Conservation (phyloP, 1,139 yeast species). For the Yamadazyma oceani region DNA sequence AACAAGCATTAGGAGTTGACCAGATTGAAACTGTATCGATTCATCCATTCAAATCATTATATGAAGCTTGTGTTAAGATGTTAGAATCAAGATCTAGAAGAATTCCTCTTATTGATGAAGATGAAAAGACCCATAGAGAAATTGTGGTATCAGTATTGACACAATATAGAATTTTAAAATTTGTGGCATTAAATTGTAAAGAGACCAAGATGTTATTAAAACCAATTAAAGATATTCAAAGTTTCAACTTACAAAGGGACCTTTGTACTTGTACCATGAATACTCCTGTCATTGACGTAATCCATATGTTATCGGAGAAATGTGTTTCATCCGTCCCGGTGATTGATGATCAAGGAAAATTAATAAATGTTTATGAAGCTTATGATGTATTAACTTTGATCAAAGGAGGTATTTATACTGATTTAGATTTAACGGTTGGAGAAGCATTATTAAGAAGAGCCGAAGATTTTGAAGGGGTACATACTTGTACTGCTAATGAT, state of each 20-base stretch:
- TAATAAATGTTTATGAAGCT: conserved; percentile 92
- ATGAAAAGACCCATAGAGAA: conserved; percentile 89
- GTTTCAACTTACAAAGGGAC: conserved; percentile 59
- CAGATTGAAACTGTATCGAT: conserved; percentile 87
- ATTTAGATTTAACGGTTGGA: conserved; percentile 87
- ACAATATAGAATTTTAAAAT: conserved; percentile 92
- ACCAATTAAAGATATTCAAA: conserved; percentile 66
- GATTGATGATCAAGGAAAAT: conserved; percentile 70
- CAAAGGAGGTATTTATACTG: conserved; percentile 93
- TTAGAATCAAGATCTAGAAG: conserved; percentile 86
- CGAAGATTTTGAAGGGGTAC: conserved; percentile 97
- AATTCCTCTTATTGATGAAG: conserved; percentile 91
- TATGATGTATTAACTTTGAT: conserved; percentile 91
- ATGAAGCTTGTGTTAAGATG: conserved; percentile 95
- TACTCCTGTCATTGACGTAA: conserved; percentile 94
- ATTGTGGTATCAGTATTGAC: conserved; percentile 94
- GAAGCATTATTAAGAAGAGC: conserved; percentile 94
- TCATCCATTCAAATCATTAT: conserved; percentile 87
- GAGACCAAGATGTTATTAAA: conserved; percentile 83
- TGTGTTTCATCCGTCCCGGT: conserved; percentile 93
- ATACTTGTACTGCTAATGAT: conserved; percentile 89
- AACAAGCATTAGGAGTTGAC: conserved; percentile 82
- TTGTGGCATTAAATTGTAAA: conserved; percentile 93
- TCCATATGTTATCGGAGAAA: conserved; percentile 73
- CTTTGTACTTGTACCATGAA: conserved; percentile 83